Conservation (phyloP, 768 basidiomycete genomes). For the Suillus subalutaceus region DNA sequence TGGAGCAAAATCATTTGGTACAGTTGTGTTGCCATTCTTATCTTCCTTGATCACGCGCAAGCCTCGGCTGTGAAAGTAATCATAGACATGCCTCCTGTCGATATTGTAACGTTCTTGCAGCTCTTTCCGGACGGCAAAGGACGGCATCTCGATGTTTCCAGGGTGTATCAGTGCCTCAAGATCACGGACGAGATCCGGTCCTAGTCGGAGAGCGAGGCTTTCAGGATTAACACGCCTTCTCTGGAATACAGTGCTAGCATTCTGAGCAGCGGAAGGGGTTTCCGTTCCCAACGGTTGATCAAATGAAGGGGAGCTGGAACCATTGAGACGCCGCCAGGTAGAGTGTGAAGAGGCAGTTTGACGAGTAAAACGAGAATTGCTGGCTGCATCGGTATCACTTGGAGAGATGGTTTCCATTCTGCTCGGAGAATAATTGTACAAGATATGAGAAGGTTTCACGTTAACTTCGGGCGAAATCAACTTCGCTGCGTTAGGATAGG, state of each 20-base stretch:
- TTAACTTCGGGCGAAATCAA: background rate
- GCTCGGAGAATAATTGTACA: background rate
- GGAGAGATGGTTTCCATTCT: background rate
- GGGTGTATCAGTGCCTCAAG: constrained; percentile 72
- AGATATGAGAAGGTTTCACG: constrained; percentile 2
- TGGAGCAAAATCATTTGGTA: constrained; percentile 22
- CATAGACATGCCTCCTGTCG: constrained; percentile 76
- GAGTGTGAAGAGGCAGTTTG: constrained; percentile 5
- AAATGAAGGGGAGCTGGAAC: background rate
- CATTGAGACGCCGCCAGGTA: constrained; percentile 3
- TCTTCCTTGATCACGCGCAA: constrained; percentile 68
- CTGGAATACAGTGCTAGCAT: constrained; percentile 22
- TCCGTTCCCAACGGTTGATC: background rate
- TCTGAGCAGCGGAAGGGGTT: background rate
- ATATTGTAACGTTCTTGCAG: constrained; percentile 72
- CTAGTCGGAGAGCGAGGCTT: constrained; percentile 66
- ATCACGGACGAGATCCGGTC: constrained; percentile 67
- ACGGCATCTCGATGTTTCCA: constrained; percentile 74
- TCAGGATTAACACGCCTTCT: constrained; percentile 65
- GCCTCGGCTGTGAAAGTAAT: constrained; percentile 72
- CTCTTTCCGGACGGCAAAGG: constrained; percentile 68
- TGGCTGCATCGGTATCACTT: constrained; percentile 1
- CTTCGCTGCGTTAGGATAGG: background rate
- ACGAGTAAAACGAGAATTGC: background rate
- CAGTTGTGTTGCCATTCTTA: constrained; percentile 54